Evolutionary conservation across 768 basidiomycete genomes (phyloP).

Genomic region (Inosperma sp.): DNA sequence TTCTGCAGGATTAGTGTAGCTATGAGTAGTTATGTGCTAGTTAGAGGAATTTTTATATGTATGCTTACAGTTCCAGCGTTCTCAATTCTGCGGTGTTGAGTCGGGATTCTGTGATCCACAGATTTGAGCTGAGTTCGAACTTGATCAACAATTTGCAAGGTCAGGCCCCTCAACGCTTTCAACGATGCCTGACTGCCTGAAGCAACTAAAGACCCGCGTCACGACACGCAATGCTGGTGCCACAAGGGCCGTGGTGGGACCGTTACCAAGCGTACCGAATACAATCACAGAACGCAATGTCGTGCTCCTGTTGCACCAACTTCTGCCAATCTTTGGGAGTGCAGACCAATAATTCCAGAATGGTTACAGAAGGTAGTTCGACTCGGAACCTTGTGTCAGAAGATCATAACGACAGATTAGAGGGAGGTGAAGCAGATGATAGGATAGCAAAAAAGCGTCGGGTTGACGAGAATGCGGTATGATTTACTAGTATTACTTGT

Average conservation of each 20-base stretch:
- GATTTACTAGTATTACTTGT: not conserved
- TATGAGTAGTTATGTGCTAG: conserved; percentile 1
- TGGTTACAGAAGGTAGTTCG: no score
- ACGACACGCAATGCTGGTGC: no score
- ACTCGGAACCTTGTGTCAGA: no score
- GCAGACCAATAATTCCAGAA: not conserved
- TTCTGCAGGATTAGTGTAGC: not conserved
- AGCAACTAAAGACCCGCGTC: no score
- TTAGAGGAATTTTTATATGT: not conserved
- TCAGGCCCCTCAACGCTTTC: no score
- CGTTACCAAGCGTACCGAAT: no score
- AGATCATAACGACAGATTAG: not conserved
- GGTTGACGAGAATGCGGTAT: not conserved
- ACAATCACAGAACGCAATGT: not conserved
- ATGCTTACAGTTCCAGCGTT: not conserved
- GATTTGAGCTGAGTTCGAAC: no score
- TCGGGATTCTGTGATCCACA: not conserved
- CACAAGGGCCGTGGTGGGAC: no score
- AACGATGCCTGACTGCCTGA: no score
- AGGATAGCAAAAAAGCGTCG: not conserved
- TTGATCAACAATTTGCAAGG: no score
- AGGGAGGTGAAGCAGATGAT: not conserved
- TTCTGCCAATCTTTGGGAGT: not conserved
- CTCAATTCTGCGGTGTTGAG: not conserved
- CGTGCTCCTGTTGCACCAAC: not conserved